These are phyloP conservation scores for Melastoma candidum DNA, from an alignment of 441 rosid species.

Conservation along the genomic window DNA sequence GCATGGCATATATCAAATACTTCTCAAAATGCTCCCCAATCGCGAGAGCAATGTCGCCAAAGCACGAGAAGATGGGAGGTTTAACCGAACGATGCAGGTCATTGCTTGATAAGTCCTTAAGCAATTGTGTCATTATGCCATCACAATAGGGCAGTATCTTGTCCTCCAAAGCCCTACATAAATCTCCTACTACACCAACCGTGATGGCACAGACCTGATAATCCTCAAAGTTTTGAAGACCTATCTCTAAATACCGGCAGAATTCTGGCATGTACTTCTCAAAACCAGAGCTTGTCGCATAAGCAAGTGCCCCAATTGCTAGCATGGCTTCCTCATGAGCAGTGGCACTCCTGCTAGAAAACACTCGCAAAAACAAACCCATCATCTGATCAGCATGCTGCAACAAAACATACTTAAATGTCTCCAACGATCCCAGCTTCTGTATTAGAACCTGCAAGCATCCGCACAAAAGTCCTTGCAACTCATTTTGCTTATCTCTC, in stretches of 20 bases:
- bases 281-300: conserved; percentile 73
- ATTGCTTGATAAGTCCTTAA: conserved; percentile 59
- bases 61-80: conserved; percentile 86
- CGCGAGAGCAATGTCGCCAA: conserved; percentile 92
- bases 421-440: conserved; percentile 68
- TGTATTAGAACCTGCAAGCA: conserved; percentile 92
- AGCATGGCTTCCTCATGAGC: conserved; percentile 98
- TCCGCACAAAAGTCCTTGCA: conserved; percentile 90
- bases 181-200: conserved; percentile 84
- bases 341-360: conserved; percentile 80
- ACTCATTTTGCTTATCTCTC: conserved; percentile 83
- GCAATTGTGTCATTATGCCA: conserved; percentile 73
- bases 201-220: conserved; percentile 92
- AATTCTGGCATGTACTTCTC: conserved; percentile 75
- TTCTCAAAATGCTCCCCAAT: conserved; percentile 74
- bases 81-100: conserved; percentile 86
- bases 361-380: conserved; percentile 71
- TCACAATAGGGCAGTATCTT: conserved; percentile 73
- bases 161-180: conserved; percentile 83
- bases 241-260: conserved; percentile 71
- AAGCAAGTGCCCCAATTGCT: conserved; percentile 91
- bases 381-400: conserved; percentile 85
- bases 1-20: conserved; percentile 62
- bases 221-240: conserved; percentile 82
- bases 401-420: conserved; percentile 39